These are phyloP conservation scores for Talaromyces rugulosus DNA, from an alignment of 2,329 filamentous ascomycete species.

Conservation along the genomic window DNA sequence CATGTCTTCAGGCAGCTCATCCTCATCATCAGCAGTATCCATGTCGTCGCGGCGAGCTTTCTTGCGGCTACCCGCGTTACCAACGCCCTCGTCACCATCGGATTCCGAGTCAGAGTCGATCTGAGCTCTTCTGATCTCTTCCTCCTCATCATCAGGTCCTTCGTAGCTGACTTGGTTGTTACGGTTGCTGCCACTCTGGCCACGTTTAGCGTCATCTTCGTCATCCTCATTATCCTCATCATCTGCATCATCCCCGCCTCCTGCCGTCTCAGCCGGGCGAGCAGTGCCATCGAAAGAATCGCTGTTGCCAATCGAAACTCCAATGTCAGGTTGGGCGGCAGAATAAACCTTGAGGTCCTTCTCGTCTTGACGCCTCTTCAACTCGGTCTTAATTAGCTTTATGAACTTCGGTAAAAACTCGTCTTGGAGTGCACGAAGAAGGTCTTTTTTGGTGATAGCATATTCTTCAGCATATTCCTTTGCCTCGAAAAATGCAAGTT, in stretches of 20 bases:
- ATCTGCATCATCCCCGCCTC: constrained; percentile 56
- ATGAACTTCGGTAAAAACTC: constrained; percentile 72
- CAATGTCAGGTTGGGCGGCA: constrained; percentile 73
- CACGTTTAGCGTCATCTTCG: constrained; percentile 63
- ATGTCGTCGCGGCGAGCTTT: constrained; percentile 26
- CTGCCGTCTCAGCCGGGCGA: constrained; percentile 47
- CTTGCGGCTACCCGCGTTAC: neutral
- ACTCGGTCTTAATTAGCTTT: constrained; percentile 66
- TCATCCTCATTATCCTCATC: constrained; percentile 73
- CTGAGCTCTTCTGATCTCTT: constrained; percentile 66
- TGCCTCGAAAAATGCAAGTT: constrained; percentile 76
- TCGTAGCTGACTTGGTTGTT: constrained; percentile 83
- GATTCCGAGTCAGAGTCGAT: constrained; percentile 54
- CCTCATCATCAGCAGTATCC: constrained; percentile 41
- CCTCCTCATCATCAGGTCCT: constrained; percentile 87
- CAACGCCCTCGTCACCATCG: constrained; percentile 9
- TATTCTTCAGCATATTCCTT: constrained; percentile 83
- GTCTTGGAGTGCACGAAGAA: constrained; percentile 73
- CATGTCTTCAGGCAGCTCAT: constrained; percentile 42
- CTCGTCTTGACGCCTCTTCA: constrained; percentile 69
- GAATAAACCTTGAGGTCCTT: constrained; percentile 53
- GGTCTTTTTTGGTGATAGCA: constrained; percentile 72
- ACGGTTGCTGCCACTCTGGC: constrained; percentile 64
- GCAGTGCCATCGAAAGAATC: constrained; percentile 42
- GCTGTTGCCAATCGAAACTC: constrained; percentile 56